Percentiles rank a stretch among this genome's conserved stretches.
These are phyloP conservation scores for Globisporangium canariense DNA, from an alignment of 352 stramenopile species.

Conservation along the genomic window DNA sequence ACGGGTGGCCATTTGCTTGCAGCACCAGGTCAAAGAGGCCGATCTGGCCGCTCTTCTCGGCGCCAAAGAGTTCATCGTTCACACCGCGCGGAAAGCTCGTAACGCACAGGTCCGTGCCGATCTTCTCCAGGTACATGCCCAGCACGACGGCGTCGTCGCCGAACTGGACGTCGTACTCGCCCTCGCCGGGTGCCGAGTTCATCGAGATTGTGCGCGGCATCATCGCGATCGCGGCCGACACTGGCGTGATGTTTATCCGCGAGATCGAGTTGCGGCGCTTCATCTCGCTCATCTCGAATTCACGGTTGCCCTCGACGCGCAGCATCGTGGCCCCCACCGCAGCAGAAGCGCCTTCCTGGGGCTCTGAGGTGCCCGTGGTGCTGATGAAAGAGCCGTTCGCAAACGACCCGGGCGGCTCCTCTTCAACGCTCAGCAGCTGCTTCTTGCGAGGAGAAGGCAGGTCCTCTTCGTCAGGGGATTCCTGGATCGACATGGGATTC, in stretches of 20 bases:
- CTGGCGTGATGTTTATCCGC: conserved; percentile 68
- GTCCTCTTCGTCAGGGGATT: conserved; percentile 38
- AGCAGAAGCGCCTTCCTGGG: neutral
- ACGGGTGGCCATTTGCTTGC: conserved; percentile 75
- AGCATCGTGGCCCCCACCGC: conserved; percentile 20
- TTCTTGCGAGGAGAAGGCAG: conserved; percentile 28
- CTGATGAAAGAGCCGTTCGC: neutral
- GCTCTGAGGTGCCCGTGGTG: neutral
- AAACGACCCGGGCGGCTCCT: conserved; percentile 20
- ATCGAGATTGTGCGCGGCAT: conserved; percentile 72
- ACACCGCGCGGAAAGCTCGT: conserved; percentile 69
- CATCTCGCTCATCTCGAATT: conserved; percentile 54
- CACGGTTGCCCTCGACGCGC: conserved; percentile 46
- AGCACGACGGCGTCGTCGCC: conserved; percentile 63
- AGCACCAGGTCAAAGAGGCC: conserved; percentile 65
- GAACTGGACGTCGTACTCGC: conserved; percentile 83
- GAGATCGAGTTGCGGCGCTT: conserved; percentile 44
- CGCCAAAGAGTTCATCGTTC: conserved; percentile 66
- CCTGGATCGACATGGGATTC: conserved; percentile 48
- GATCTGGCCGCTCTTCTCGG: conserved; percentile 74
- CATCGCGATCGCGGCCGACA: conserved; percentile 79
- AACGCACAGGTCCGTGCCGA: conserved; percentile 71
- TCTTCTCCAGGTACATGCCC: conserved; percentile 79
- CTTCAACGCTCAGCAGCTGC: conserved; percentile 32
- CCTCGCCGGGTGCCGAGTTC: conserved; percentile 39